These are phyloP conservation scores for Calonectria naviculata DNA, from an alignment of 2,329 filamentous ascomycete genomes.

Conservation along the genomic window DNA sequence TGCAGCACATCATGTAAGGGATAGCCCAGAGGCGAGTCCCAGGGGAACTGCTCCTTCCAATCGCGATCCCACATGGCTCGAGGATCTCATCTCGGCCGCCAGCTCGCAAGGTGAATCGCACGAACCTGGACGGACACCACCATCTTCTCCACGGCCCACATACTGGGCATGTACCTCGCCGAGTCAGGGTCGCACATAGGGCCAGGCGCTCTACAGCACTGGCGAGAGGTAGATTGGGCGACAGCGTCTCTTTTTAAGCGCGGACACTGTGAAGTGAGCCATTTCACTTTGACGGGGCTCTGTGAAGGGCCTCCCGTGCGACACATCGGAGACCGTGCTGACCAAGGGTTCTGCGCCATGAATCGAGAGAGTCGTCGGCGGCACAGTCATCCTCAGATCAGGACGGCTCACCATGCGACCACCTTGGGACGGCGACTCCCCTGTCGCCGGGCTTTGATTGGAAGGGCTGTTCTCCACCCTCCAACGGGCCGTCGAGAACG, in stretches of 20 bases:
- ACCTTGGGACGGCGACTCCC: constrained; percentile 24
- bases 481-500: constrained; percentile 10
- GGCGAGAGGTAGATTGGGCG: not conserved
- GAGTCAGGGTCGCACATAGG: constrained; percentile 1
- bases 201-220: not conserved
- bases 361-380: constrained; percentile 32
- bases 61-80: constrained; percentile 38
- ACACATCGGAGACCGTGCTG: constrained; percentile 28
- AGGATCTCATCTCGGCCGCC: not conserved
- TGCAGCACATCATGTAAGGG: constrained; percentile 7
- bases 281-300: not conserved
- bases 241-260: constrained; percentile 1
- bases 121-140: constrained; percentile 8
- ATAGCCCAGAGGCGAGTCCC: constrained; percentile 14
- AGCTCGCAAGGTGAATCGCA: constrained; percentile 15
- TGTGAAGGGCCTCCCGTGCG: constrained; percentile 25
- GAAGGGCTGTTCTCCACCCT: constrained; percentile 16
- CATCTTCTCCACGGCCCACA: constrained; percentile 20
- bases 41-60: constrained; percentile 22
- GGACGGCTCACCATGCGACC: constrained; percentile 39
- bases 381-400: constrained; percentile 38
- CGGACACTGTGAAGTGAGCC: not conserved
- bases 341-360: constrained; percentile 35
- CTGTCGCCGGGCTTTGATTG: constrained; percentile 30
- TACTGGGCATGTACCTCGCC: constrained; percentile 1